Percentiles rank a stretch among this genome's conserved stretches.
phyloP scores from a whole-genome alignment of 352 stramenopile species.

The Globisporangium lucens region DNA sequence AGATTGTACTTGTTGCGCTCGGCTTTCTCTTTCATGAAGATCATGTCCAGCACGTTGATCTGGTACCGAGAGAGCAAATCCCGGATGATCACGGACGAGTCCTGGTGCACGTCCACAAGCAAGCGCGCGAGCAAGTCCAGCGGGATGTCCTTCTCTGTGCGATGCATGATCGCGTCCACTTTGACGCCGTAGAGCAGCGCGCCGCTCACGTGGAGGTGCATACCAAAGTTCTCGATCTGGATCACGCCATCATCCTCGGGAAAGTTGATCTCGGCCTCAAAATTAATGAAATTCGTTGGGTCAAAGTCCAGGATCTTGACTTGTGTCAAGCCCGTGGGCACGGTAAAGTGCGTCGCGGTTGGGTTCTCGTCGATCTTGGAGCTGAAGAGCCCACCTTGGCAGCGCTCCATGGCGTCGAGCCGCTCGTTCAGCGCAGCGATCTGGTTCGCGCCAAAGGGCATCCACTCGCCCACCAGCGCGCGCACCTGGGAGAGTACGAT shows the following conservation, averaged over 20 bases:
- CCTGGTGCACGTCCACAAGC: slow-evolving; percentile 95
- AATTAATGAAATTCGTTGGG: slow-evolving; percentile 97
- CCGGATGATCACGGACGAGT: slow-evolving; percentile 95
- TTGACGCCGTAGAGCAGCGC: slow-evolving; percentile 78
- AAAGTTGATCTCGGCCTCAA: slow-evolving; percentile 97
- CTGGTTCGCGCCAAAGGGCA: slow-evolving; percentile 97
- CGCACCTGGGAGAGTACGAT: slow-evolving; percentile 96
- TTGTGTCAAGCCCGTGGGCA: slow-evolving; percentile 91
- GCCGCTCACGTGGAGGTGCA: slow-evolving; percentile 76
- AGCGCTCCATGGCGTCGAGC: slow-evolving; percentile 93
- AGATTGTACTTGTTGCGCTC: slow-evolving; percentile 98
- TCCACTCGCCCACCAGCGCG: slow-evolving; percentile 96
- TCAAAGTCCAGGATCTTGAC: slow-evolving; percentile 98
- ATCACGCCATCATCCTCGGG: slow-evolving; percentile 92
- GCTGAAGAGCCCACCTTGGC: slow-evolving; percentile 96
- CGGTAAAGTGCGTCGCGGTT: slow-evolving; percentile 83
- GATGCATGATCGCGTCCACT: slow-evolving; percentile 97
- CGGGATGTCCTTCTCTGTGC: slow-evolving; percentile 94
- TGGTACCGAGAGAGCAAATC: slow-evolving; percentile 95
- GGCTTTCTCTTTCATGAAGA: slow-evolving; percentile 93
- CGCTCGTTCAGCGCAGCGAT: slow-evolving; percentile 97
- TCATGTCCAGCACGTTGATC: slow-evolving; percentile 92
- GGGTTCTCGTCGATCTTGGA: slow-evolving; percentile 89
- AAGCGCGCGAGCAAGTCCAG: slow-evolving; percentile 94
- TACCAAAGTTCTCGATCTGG: slow-evolving; percentile 97